phyloP scores from a whole-genome alignment of 2,329 filamentous ascomycete genomes.

The Cytospora leucostoma region DNA sequence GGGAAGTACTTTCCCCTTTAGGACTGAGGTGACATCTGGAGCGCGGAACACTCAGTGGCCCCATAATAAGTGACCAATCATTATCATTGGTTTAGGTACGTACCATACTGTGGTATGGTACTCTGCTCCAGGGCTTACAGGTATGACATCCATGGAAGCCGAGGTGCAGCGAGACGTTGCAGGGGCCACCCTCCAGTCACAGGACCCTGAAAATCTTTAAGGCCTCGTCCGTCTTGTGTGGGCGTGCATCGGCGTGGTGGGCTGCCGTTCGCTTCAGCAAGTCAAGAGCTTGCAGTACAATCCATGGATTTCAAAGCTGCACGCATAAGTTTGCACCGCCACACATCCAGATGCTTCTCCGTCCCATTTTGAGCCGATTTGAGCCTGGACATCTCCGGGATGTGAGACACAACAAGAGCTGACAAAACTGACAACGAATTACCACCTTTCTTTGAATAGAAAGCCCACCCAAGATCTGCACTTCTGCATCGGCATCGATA shows the following conservation, averaged over 20 bases:
- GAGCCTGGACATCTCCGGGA: not conserved
- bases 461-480: not conserved
- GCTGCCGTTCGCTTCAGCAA: not conserved
- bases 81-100: too few species aligned
- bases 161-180: not conserved
- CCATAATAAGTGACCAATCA: not conserved
- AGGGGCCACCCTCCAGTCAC: not conserved
- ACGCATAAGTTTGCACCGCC: not conserved
- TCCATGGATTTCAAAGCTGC: too few species aligned
- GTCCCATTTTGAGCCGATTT: not conserved
- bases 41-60: not conserved
- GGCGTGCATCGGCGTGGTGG: not conserved
- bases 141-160: not conserved
- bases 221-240: not conserved
- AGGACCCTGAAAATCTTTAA: slow-evolving; percentile 9
- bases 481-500: not conserved
- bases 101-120: too few species aligned
- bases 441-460: not conserved
- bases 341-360: slow-evolving; percentile 6
- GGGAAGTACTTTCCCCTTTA: not conserved
- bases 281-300: too few species aligned
- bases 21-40: not conserved
- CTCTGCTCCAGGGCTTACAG: not conserved
- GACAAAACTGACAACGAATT: not conserved
- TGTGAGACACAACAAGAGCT: not conserved